Percentiles rank a stretch among this genome's conserved stretches.
Evolutionary conservation across 169 alveolate species (phyloP).

Genomic region (Blepharisma undulans): DNA sequence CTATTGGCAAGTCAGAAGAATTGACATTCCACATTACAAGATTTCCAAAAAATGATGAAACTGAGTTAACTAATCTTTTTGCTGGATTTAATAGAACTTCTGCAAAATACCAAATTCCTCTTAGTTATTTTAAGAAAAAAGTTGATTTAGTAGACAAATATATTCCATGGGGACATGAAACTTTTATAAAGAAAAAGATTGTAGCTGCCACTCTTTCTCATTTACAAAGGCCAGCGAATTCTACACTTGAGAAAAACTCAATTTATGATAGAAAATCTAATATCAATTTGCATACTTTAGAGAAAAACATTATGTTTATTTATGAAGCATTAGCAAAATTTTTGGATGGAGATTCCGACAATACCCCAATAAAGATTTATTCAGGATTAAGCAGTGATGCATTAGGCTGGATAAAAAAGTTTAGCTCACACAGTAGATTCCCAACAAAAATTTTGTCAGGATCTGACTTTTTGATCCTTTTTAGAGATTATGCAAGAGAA

Average conservation of each 20-base stretch:
- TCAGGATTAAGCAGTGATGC: no score
- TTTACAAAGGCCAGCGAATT: slow-evolving; percentile 32
- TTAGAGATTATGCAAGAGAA: neutral
- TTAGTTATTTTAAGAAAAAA: slow-evolving; percentile 59
- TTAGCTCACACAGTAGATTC: neutral
- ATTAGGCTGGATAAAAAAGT: neutral
- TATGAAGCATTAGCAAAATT: slow-evolving; percentile 52
- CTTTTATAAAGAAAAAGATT: slow-evolving; percentile 56
- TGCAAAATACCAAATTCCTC: slow-evolving; percentile 36
- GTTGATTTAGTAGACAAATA: slow-evolving; percentile 55
- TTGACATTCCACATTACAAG: slow-evolving; percentile 58
- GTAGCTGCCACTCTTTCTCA: slow-evolving; percentile 57
- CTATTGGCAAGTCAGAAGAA: slow-evolving; percentile 47
- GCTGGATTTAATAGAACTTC: slow-evolving; percentile 53
- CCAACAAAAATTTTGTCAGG: neutral
- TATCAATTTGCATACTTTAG: slow-evolving; percentile 41
- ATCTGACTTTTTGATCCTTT: neutral
- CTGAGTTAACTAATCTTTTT: slow-evolving; percentile 49
- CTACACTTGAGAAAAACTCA: slow-evolving; percentile 42
- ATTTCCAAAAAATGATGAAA: slow-evolving; percentile 60
- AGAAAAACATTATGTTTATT: slow-evolving; percentile 54
- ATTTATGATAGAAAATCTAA: slow-evolving; percentile 32
- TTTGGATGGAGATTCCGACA: slow-evolving; percentile 32
- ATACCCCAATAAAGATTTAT: no score
- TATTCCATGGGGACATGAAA: slow-evolving; percentile 70